These are phyloP conservation scores for Daldinia vernicosa DNA, from an alignment of 495 filamentous ascomycete genomes.

Conservation along the genomic window DNA sequence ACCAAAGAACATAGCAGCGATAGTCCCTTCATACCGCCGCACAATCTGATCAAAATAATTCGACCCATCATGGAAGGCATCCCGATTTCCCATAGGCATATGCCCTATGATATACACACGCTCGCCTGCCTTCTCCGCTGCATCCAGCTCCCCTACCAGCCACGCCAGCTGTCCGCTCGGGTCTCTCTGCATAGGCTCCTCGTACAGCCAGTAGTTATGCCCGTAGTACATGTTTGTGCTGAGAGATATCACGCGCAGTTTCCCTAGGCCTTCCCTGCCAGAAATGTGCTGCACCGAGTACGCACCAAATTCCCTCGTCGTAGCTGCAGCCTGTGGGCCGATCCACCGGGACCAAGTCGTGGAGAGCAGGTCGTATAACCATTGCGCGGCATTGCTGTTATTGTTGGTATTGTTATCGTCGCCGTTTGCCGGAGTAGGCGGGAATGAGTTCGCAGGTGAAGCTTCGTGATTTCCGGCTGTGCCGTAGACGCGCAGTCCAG, in stretches of 20 bases:
- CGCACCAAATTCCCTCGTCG: slow-evolving; percentile 53
- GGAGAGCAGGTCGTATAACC: slow-evolving; percentile 62
- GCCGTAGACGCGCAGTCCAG: slow-evolving; percentile 56
- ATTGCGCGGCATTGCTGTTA: slow-evolving; percentile 51
- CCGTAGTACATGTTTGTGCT: slow-evolving; percentile 68
- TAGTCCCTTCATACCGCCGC: slow-evolving; percentile 60
- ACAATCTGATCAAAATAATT: slow-evolving; percentile 66
- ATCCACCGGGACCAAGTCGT: slow-evolving; percentile 59
- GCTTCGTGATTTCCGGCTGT: slow-evolving; percentile 66
- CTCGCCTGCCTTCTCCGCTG: slow-evolving; percentile 59
- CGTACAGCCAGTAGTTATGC: slow-evolving; percentile 63
- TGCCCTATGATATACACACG: slow-evolving; percentile 65
- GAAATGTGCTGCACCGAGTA: slow-evolving; percentile 52
- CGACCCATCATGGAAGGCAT: slow-evolving; percentile 61
- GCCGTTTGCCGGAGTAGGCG: slow-evolving; percentile 43
- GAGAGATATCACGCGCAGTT: slow-evolving; percentile 64
- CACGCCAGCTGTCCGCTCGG: slow-evolving; percentile 59
- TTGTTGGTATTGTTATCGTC: neutral
- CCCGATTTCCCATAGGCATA: slow-evolving; percentile 57
- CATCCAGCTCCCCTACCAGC: slow-evolving; percentile 61
- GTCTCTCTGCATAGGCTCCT: slow-evolving; percentile 59
- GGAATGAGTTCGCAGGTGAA: slow-evolving; percentile 62
- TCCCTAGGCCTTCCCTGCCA: slow-evolving; percentile 40
- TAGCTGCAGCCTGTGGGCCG: slow-evolving; percentile 47
- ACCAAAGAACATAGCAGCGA: slow-evolving; percentile 65